Evolutionary conservation across 345 rosid species (phyloP), one percentile per base, ranked within the genome.

Genomic region (Odontarrhena argentea): DNA sequence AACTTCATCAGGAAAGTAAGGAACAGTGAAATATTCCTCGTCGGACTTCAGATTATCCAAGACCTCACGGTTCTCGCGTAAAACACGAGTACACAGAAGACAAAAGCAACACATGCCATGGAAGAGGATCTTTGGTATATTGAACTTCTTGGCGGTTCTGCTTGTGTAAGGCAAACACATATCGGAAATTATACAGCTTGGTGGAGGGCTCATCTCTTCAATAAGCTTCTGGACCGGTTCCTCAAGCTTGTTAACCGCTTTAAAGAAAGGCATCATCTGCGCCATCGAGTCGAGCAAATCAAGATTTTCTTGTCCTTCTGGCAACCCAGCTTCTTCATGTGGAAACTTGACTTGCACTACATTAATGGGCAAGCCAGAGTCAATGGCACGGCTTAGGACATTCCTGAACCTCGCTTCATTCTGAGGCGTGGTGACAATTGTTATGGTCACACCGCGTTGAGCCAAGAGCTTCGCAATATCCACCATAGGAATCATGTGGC

Each of bases 141-240:
- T 52, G 41, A 82, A 75, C 26, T 54, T 74, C 41, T 30, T 45
- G 0, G 90, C 82, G 2, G 72, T 45, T 12, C 65, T 38, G 9
- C 50, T 42, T 12, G 85, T 82, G 66, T 76, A 85, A 10, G 76
- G 54, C 53, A 83, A 28, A 22, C 71, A 71, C 36, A 63, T 44
- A 47, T 85, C 93, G 4, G 83, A 80, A 1, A 86, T 77, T 3
- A 86, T n/a, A 44, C 96, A 86, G 53, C 48, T 73, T 10, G 88
- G 84, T 52, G 7, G 41, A 1, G 81, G 80, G 8, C 6, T 50
- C 54, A 79, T 50, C 79, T 70, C 77, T 30, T 70, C 61, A 1
- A 83, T 49, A 24, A 74, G 65, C 55, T 67, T 67, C 52, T 66
- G 62, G 1, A 74, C 69, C 2, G 71, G 83, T 0, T 62, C 53